A percentile compares a stretch with the other conserved stretches of the same genome.
phyloP scores from a whole-genome alignment of 345 rosid genomes.

The Sisymbrium altissimum region DNA sequence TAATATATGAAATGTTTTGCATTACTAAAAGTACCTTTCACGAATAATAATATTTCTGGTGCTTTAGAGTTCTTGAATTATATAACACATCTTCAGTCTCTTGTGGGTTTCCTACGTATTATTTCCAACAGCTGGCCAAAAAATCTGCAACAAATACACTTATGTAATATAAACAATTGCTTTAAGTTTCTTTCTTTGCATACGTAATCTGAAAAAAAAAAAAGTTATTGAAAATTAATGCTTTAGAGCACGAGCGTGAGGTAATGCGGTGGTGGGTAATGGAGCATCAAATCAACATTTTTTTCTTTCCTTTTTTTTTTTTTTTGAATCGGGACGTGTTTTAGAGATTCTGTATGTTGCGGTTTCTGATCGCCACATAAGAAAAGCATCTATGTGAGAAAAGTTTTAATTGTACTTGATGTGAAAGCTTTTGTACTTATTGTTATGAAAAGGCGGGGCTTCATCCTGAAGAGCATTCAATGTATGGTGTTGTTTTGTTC shows the following conservation, averaged over 20 bases:
- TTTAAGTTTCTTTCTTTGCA: conserved; percentile 6
- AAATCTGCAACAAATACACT: conserved; percentile 5
- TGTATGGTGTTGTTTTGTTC: conserved; percentile 21
- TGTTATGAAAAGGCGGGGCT: neutral
- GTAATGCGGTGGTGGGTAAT: conserved; percentile 31
- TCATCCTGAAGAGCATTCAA: conserved; percentile 14
- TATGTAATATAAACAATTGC: neutral
- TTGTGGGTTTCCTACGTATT: conserved; percentile 22
- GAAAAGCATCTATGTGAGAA: conserved; percentile 19
- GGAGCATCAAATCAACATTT: conserved; percentile 24
- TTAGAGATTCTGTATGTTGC: conserved; percentile 26
- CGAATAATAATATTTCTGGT: neutral
- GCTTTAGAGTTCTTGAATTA: conserved; percentile 12
- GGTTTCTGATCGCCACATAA: conserved; percentile 37
- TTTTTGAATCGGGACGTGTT: conserved; percentile 22
- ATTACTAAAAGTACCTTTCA: conserved; percentile 4
- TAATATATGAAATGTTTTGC: conserved; percentile 26
- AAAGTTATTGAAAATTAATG: conserved; percentile 9
- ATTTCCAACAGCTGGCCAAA: conserved; percentile 5
- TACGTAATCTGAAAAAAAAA: conserved; percentile 26
- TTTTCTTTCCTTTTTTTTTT: neutral
- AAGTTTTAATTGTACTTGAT: conserved; percentile 25
- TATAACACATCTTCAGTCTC: neutral
- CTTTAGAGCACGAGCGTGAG: conserved; percentile 28
- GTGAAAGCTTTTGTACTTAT: conserved; percentile 26